Percentiles rank a stretch among this genome's conserved stretches.
phyloP scores from a whole-genome alignment of 148 eudicot genomes.

The Suaeda aralocaspica region DNA sequence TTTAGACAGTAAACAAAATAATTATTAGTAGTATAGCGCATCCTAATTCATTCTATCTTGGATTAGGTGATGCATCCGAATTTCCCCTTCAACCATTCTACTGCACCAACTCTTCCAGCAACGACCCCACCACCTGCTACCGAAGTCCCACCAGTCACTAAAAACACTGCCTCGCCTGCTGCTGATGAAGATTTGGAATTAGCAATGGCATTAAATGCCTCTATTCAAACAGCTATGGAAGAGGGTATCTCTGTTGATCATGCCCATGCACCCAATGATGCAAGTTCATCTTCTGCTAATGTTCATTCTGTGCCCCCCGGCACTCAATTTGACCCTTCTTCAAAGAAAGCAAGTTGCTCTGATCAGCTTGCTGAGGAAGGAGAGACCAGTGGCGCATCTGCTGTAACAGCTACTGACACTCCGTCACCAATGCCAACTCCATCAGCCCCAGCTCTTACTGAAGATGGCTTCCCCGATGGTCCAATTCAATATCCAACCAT shows the following conservation, averaged over 20 bases:
- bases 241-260: conserved; percentile 33
- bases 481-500: conserved; percentile 67
- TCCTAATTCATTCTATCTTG: conserved; percentile 6
- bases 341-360: conserved; percentile 31
- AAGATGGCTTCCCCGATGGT: conserved; percentile 37
- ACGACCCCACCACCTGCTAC: conserved; percentile 22
- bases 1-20: background rate
- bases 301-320: background rate
- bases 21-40: too few relatives aligned
- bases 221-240: conserved; percentile 54
- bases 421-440: conserved; percentile 37
- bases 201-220: conserved; percentile 72
- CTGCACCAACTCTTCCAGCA: conserved; percentile 31
- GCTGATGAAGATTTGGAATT: conserved; percentile 51
- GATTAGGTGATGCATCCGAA: conserved; percentile 58
- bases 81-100: conserved; percentile 54
- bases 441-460: conserved; percentile 56
- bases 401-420: conserved; percentile 24
- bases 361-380: conserved; percentile 30
- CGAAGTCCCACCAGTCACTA: conserved; percentile 24
- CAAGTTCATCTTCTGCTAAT: conserved; percentile 35
- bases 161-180: conserved; percentile 24
- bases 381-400: conserved; percentile 33
- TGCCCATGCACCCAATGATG: conserved; percentile 20
- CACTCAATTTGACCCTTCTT: conserved; percentile 18